Evolutionary conservation across 2,329 filamentous ascomycete species (phyloP).

Genomic region (Karstenula rhodostoma): DNA sequence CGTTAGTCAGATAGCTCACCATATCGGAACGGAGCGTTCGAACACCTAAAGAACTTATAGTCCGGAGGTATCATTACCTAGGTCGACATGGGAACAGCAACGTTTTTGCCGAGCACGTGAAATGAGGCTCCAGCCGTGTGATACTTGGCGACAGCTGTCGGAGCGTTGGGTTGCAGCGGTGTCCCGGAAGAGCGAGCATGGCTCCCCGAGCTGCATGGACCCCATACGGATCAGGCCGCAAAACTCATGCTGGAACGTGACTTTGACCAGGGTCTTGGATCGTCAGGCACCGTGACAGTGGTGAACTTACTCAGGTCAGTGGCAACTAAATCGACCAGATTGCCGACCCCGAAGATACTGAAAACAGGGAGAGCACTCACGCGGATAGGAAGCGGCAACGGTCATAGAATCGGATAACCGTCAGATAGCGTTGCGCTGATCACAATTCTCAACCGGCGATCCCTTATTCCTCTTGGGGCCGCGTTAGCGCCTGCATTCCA

Average conservation of each 20-base stretch:
- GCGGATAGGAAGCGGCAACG: background rate
- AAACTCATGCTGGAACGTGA: background rate
- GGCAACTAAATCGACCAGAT: background rate
- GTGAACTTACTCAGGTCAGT: background rate
- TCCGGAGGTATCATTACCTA: background rate
- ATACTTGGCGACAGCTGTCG: conserved; percentile 3
- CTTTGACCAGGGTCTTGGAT: conserved; percentile 1
- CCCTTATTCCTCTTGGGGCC: background rate
- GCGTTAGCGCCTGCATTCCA: background rate
- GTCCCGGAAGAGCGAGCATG: background rate
- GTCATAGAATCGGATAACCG: background rate
- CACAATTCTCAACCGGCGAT: conserved; percentile 5
- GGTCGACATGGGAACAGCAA: background rate
- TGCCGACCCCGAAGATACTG: background rate
- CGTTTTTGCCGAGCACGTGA: background rate
- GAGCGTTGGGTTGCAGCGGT: background rate
- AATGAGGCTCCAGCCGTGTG: background rate
- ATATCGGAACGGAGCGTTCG: background rate
- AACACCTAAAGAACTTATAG: background rate
- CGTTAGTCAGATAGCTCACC: background rate
- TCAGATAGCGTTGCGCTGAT: background rate
- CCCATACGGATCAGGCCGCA: background rate
- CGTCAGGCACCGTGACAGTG: background rate
- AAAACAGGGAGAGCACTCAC: background rate
- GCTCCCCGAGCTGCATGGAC: conserved; percentile 9